Percentiles rank a stretch among this genome's conserved stretches.
These are phyloP conservation scores for Coemansia sp. DNA, from an alignment of 192 early-diverging fungal species.

Conservation along the genomic window DNA sequence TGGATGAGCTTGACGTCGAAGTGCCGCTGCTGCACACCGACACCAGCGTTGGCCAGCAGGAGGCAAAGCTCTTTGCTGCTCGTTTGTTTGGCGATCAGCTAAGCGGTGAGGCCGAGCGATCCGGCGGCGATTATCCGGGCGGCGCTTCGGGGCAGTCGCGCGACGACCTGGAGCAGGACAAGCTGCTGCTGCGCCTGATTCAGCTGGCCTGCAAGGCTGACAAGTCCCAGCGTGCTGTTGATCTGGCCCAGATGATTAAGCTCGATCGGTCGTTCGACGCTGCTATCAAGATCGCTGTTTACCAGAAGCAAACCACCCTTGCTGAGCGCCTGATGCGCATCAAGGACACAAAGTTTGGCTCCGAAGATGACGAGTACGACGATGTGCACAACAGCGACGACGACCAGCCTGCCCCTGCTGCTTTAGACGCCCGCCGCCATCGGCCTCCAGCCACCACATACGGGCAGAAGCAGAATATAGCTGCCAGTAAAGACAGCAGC, in stretches of 20 bases:
- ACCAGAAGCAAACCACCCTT: conserved; percentile 62
- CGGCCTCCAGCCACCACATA: conserved; percentile 18
- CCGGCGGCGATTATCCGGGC: conserved; percentile 36
- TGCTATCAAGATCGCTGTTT: conserved; percentile 80
- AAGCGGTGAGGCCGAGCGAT: conserved; percentile 58
- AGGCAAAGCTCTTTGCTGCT: conserved; percentile 56
- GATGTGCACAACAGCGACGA: not conserved
- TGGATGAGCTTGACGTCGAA: conserved; percentile 64
- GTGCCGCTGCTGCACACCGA: conserved; percentile 67
- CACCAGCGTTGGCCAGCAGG: conserved; percentile 40
- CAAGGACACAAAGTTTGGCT: conserved; percentile 35
- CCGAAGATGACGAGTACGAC: conserved; percentile 16
- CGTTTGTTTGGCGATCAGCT: conserved; percentile 60
- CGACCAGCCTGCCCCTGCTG: not conserved
- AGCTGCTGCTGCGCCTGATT: conserved; percentile 71
- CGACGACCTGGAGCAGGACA: conserved; percentile 77
- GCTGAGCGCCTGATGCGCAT: conserved; percentile 74
- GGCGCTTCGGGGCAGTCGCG: conserved; percentile 19
- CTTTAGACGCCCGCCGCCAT: not conserved
- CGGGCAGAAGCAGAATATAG: not conserved
- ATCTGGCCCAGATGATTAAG: conserved; percentile 67
- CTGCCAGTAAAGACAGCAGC: not conserved
- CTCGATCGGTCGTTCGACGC: conserved; percentile 71
- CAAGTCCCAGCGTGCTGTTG: conserved; percentile 74
- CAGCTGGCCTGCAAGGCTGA: conserved; percentile 83